Evolutionary conservation across 2,329 filamentous ascomycete genomes (phyloP), one percentile per base, ranked within the genome.

Genomic region (Trichoderma koningii): DNA sequence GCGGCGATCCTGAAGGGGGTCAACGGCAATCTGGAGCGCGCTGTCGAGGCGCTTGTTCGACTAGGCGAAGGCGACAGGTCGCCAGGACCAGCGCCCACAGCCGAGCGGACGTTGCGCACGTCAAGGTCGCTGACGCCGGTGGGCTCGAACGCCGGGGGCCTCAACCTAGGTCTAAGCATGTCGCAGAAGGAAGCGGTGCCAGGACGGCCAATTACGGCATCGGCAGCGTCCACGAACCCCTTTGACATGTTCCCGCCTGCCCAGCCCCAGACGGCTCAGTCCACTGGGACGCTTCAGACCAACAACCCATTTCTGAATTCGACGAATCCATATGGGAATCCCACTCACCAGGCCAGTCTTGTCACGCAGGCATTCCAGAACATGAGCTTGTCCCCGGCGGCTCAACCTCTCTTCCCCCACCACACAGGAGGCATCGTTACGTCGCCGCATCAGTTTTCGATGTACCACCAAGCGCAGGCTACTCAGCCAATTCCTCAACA

Each of bases 1-100:
- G 83, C 87, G 5, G 87, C 89, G 60, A 87, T 97, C 28, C 79
- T 99, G 19, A 93, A 93, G 74, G 90, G 90, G 3, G 83, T 96
- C 34, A 88, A 90, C 72, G 93, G 94, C 4, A 93, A 95, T 73
- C 74, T 99, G 65, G 92, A 97, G 70, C 89, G 87, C 75, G 88
- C 94, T 0, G 87, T 98, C 51, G 94, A 98, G 76, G 87, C 92
- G 19, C 78, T 99, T 72, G 87, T 95, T 64, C 86, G 92, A 69
- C 78, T 97, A 45, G 94, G 93, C 28, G 93, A 96, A 73, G 88
- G 87, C 38, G 79, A 77, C 66, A 82, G 82, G 62, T 76, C 78
- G 41, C 76, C 78, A 26, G 72, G 70, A 26, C 77, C 69, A 67
- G 76, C 66, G 19, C 67, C 71, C 17, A 72, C 82, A 64, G 80